Evolutionary conservation across 345 rosid genomes (phyloP).

Genomic region (Gossypioides kirkii): DNA sequence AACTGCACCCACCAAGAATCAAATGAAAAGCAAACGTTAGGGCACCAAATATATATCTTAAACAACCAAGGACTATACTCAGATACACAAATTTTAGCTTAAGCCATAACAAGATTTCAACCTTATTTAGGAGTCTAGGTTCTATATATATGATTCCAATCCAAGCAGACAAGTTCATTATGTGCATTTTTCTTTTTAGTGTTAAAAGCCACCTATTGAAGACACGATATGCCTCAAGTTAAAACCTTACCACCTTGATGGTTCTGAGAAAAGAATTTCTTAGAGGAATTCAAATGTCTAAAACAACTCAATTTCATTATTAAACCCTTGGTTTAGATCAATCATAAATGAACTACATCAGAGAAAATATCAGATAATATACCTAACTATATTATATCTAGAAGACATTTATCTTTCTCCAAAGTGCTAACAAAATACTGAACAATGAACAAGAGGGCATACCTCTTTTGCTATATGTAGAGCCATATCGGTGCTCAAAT

Average conservation of each 20-base stretch:
- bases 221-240: background rate
- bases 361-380: background rate
- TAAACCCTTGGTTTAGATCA: background rate
- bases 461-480: slow-evolving; percentile 92
- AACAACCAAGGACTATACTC: background rate
- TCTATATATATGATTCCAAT: background rate
- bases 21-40: background rate
- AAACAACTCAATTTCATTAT: background rate
- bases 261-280: background rate
- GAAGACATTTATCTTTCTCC: background rate
- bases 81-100: background rate
- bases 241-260: background rate
- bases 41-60: background rate
- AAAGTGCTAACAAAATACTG: background rate
- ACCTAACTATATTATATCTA: background rate
- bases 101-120: background rate
- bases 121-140: background rate
- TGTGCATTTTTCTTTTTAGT: background rate
- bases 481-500: slow-evolving; percentile 98
- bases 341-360: background rate
- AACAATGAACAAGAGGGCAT: background rate
- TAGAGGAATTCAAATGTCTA: background rate
- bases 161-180: background rate
- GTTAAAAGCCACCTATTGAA: background rate
- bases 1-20: slow-evolving; percentile 39